Base-by-base conservation (phyloP, 2,329 filamentous ascomycete genomes). In the Gremmenia infestans region DNA sequence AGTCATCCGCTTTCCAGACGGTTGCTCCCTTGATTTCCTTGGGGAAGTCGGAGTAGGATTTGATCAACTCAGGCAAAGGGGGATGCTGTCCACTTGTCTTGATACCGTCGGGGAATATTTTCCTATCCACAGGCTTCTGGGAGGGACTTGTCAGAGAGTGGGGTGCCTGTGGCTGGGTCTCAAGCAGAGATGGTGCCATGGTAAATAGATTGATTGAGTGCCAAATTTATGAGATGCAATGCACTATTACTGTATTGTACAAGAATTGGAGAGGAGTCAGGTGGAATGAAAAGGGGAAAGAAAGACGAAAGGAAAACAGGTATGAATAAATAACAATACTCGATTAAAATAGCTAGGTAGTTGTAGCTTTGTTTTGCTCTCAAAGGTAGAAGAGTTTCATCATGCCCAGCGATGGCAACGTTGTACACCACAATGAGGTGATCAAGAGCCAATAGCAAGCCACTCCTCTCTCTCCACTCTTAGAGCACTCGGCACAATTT, bases 21-120 rank as follows among this genome's bases (percentile, higher is more conserved):
- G 88, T 92, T 0, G 81, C 81, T 11, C 88, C 88, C 0, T 78
- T 78, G 68, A 92, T 90, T 58, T 86, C 73, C 57, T 81, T 81
- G 45, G 89, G 89, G 66, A 92, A 93, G 15, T 80, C 78, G 0
- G 80, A 76, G 70, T 90, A 93, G 0, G 87, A 81, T 49, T 74
- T 76, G n/a, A 93, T 72, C 8, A 78, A 73, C 35, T 84, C 77
- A 67, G 86, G 86, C 36, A 88, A 71, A 1, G 89, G 89, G 23
- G 81, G 76, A 63, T 89, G 86, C 69, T 93, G 89, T 40, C 89
- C 89, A 0, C 86, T 79, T 0, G 79, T 81, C 52, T 70, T 70
- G 55, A 70, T 70, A 1, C 68, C 68, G 48, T 70, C 68, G 2
- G 66, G 68, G 57, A 70, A 70, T 35, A 69, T 64, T 51, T 68